Percentiles rank a stretch among this genome's conserved stretches.
phyloP scores from a whole-genome alignment of 108 stramenopile species.

The Pseudonitzschia pungens region DNA sequence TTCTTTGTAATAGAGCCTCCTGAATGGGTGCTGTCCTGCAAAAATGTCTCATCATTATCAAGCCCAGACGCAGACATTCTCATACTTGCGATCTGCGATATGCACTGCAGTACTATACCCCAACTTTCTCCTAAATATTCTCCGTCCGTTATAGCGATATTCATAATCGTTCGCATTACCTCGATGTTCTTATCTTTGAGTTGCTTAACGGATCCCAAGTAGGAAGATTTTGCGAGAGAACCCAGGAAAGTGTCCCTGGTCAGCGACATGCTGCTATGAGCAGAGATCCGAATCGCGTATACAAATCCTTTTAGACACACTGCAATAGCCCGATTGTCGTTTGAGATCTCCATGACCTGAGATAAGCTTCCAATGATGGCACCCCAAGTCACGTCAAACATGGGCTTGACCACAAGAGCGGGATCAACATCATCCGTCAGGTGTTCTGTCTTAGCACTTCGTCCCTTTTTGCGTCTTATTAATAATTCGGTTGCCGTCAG shows the following conservation, averaged over 20 bases:
- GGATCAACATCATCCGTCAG: conserved; percentile 61
- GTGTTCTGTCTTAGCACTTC: conserved; percentile 12
- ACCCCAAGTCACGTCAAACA: conserved; percentile 99
- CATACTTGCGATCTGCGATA: conserved; percentile 90
- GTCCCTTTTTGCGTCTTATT: conserved; percentile 32
- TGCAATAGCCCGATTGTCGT: conserved; percentile 74
- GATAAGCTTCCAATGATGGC: conserved; percentile 93
- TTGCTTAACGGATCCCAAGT: conserved; percentile 86
- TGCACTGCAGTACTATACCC: conserved; percentile 93
- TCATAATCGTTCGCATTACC: conserved; percentile 89
- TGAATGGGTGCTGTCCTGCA: conserved; percentile 32
- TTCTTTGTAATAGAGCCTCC: background rate
- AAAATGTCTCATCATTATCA: conserved; percentile 88
- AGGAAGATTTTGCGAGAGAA: conserved; percentile 94
- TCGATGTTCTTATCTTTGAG: conserved; percentile 95
- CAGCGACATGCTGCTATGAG: conserved; percentile 76
- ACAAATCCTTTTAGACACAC: conserved; percentile 87
- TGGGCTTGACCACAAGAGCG: conserved; percentile 81
- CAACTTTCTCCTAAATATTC: conserved; percentile 94
- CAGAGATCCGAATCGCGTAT: conserved; percentile 76
- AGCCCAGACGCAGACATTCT: conserved; percentile 81
- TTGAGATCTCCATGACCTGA: conserved; percentile 82
- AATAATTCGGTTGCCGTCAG: conserved; percentile 82
- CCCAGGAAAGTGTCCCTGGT: conserved; percentile 95
- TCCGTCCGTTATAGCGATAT: conserved; percentile 91